Base-by-base conservation (phyloP, 1,284 basidiomycete species). In the Puccinia triticina region DNA sequence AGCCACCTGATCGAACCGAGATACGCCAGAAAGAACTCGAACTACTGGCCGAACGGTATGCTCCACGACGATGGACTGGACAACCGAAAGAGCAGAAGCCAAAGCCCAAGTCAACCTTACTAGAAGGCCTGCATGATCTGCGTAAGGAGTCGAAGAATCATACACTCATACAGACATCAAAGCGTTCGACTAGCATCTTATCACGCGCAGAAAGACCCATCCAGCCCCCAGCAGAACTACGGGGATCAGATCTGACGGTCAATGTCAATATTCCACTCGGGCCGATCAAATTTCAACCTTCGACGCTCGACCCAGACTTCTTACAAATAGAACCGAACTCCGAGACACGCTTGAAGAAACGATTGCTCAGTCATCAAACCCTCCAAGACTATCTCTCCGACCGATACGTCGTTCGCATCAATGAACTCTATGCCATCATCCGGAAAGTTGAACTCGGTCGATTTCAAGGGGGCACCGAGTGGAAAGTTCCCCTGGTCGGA, bases 401-500 rank as follows among this genome's bases (percentile, higher is more conserved):
- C 2, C 91, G 96, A 46, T 96, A 92, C 87, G 94, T 93, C 86
- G 89, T 99, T 64, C 92, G 93, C 0, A 94, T 95, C 0, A 94
- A 94, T 0, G 90, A 90, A 40, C 89, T 99, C 46, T 98, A 99
- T 88, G 94, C 94, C 7, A 90, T 92, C 71, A 90, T 94, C 66
- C 91, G 93, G 16, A 90, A 93, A 0, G 89, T 92, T 11, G 90
- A 92, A 0, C 92, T 93, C 85, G 92, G 93, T 84, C 53, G 46
- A n/a, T 82, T 71, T 34, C 67, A 72, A 57, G 69, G 78, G 18
- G 78, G 78, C 3, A 91, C 92, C 80, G 92, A 92, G 21, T 96
- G 95, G 87, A 94, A 97, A 75, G 90, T 99, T 0, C 96, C 96
- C 1, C 91, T 98, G 4, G 90, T 91, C 7, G 93, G 93, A 1